phyloP scores from a whole-genome alignment of 1,284 basidiomycete genomes.

The Tylopilus orsonianus region DNA sequence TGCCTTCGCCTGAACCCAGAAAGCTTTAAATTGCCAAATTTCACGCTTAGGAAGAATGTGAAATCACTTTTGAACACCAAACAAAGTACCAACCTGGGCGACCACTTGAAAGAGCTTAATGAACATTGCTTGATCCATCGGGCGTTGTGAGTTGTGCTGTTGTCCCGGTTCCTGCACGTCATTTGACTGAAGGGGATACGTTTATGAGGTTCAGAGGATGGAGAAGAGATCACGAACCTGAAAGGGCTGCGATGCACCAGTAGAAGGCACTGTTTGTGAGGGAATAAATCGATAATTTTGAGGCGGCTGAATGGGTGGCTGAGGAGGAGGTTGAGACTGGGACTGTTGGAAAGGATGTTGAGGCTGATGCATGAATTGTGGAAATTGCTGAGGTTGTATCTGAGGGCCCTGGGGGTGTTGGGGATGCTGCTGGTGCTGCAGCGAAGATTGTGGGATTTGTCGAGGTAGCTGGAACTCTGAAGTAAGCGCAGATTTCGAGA shows the following conservation, averaged over 20 bases:
- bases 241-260: slow-evolving; percentile 4
- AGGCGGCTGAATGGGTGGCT: neutral
- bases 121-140: slow-evolving; percentile 20
- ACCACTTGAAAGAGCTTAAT: slow-evolving; percentile 24
- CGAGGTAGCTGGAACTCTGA: slow-evolving; percentile 2
- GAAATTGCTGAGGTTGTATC: neutral
- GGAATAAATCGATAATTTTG: neutral
- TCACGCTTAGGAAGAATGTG: slow-evolving; percentile 22
- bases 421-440: neutral
- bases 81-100: slow-evolving; percentile 20
- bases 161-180: slow-evolving; percentile 5
- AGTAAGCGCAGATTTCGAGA: neutral
- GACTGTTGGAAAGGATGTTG: slow-evolving; percentile 4
- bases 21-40: slow-evolving; percentile 8
- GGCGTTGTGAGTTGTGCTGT: neutral
- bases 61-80: neutral
- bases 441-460: neutral
- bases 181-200: neutral
- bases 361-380: neutral
- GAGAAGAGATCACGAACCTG: slow-evolving; percentile 2
- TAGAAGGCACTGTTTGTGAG: slow-evolving; percentile 1
- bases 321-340: slow-evolving; percentile 2
- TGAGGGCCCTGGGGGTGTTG: slow-evolving; percentile 2
- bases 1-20: slow-evolving; percentile 15
- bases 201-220: slow-evolving; percentile 1